Evolutionary conservation across 805 yeast species (phyloP), one percentile per base, ranked within the genome.

Genomic region (Candida ipomoeae): DNA sequence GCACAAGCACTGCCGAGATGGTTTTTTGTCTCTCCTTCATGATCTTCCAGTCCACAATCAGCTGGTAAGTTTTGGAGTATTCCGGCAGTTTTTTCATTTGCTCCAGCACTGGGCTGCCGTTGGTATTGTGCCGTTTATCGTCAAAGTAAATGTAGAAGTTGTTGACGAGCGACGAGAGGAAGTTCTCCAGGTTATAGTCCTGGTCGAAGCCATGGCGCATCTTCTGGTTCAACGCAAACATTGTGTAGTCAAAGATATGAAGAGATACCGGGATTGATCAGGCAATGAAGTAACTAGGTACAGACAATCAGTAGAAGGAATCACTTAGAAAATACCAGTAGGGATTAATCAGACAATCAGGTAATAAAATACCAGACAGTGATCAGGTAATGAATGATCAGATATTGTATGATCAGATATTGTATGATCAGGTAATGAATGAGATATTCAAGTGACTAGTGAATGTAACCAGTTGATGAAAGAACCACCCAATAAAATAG

Each of bases 11-110:
- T 0, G 97, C 99, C 48, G 88, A 84, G 11, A 91, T 89, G 1
- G 99, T 94, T 63, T 91, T 87, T 62, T 87, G 96, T 40, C 97
- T 80, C 58, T 90, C 96, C 53, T 85, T 83, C 78, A 89, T 87
- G 31, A 84, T 79, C 56, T 95, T 87, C 99, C 99, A 94, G 63
- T 92, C 97, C 2, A 82, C 68, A 2, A 87, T 84, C 3, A 89
- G 85, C 63, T 85, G 88, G 64, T 78, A 84, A 55, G 79, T 80
- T 41, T 77, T 75, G 21, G 65, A 55, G 53, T 62, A 60, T 42
- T 59, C 68, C 49, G 77, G 78, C 23, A 64, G 61, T 13, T 56
- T 55, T 55, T 77, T 78, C 60, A 81, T 84, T 31, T 77, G 82
- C 8, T 74, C 79, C 1, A 83, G 71, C 6, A 79, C 71, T 1